A percentile compares a stretch with the other conserved stretches of the same genome.
Evolutionary conservation across 2,329 filamentous ascomycete genomes (phyloP).

Genomic region (Calycina herbarum): DNA sequence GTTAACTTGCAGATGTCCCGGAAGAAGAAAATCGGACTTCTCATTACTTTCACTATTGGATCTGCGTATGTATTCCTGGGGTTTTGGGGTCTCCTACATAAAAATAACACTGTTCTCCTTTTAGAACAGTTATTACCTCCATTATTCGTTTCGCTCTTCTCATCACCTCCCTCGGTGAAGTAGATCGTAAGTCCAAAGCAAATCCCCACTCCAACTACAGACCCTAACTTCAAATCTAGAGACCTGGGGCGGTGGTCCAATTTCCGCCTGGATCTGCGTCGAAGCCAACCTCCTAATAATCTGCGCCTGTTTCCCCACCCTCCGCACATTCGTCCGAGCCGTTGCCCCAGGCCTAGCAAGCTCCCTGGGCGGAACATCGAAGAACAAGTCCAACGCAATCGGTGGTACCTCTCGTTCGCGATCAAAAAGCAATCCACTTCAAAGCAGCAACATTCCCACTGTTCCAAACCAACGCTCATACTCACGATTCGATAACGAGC

Average conservation of each 20-base stretch:
- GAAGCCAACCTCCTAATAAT: conserved; percentile 12
- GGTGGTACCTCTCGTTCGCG: neutral
- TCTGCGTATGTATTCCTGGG: neutral
- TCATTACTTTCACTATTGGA: conserved; percentile 7
- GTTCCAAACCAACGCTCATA: no score
- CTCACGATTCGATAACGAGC: no score
- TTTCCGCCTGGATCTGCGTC: conserved; percentile 3
- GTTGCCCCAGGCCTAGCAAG: neutral
- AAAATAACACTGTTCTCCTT: neutral
- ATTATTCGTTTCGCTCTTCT: conserved; percentile 6
- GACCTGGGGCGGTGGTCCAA: conserved; percentile 5
- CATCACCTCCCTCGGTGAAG: conserved; percentile 2
- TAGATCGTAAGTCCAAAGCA: neutral
- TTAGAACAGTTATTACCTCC: conserved; percentile 6
- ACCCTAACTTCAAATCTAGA: neutral
- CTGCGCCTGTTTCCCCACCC: conserved; percentile 5
- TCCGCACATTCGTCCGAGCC: neutral
- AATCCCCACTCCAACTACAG: no score
- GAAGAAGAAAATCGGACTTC: conserved; percentile 7
- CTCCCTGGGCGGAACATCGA: neutral
- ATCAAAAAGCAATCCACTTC: neutral
- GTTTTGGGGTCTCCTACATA: neutral
- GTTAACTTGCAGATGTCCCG: conserved; percentile 7
- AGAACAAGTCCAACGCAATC: neutral
- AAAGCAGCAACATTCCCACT: no score